phyloP scores from a whole-genome alignment of 192 early-diverging fungal species.

The Paraglomus brasilianum region DNA sequence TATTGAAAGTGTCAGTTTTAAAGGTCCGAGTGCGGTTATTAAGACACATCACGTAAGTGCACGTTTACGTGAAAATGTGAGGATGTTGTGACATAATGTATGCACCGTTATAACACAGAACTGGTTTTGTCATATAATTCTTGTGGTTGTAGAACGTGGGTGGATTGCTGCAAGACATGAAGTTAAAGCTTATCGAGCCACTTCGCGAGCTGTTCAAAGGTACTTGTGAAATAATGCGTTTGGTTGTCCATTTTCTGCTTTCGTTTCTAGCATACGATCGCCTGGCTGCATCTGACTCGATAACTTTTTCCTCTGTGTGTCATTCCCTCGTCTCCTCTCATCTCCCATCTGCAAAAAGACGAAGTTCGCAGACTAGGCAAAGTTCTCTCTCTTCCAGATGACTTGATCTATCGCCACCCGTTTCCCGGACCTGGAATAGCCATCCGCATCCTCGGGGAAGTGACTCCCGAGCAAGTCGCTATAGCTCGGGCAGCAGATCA shows the following conservation, averaged over 20 bases:
- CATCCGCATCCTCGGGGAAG: slow-evolving; percentile 96
- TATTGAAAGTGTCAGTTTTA: slow-evolving; percentile 98
- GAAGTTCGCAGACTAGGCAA: slow-evolving; percentile 97
- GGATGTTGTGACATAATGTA: background rate
- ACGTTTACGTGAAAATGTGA: background rate
- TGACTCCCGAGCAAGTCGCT: slow-evolving; percentile 87
- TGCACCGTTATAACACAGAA: background rate
- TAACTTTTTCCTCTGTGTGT: background rate
- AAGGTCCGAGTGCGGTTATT: slow-evolving; percentile 98
- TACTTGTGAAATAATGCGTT: background rate
- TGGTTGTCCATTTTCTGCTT: too few relatives aligned
- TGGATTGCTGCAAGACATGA: slow-evolving; percentile 95
- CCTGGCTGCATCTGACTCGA: background rate
- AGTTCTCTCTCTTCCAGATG: slow-evolving; percentile 86
- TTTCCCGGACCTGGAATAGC: slow-evolving; percentile 99
- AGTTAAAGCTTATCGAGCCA: slow-evolving; percentile 96
- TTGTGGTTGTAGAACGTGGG: slow-evolving; percentile 84
- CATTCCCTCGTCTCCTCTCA: background rate
- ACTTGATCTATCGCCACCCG: slow-evolving; percentile 97
- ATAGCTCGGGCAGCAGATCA: slow-evolving; percentile 94
- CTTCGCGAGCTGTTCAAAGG: slow-evolving; percentile 96
- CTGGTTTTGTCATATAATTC: background rate
- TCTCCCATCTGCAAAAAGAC: slow-evolving; percentile 43
- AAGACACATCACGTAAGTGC: slow-evolving; percentile 93
- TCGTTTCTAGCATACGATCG: too few relatives aligned